Percentiles rank a stretch among this genome's conserved stretches.
Conservation (phyloP, 2,329 filamentous ascomycete genomes). For the Ascochyta pisi region DNA sequence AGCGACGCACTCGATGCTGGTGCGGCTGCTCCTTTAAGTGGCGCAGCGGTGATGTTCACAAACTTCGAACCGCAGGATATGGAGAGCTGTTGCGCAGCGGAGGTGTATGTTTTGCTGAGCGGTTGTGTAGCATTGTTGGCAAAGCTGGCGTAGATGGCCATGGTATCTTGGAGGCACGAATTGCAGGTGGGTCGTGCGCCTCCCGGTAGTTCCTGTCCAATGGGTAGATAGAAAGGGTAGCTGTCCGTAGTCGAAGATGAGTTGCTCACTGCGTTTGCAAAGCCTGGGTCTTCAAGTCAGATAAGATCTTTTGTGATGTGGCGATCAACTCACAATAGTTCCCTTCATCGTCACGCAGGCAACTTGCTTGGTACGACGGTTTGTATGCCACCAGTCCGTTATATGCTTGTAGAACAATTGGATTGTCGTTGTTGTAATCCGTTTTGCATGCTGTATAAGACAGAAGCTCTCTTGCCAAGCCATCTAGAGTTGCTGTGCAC, state of each 20-base stretch:
- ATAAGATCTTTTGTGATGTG: not conserved
- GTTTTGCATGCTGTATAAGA: constrained; percentile 69
- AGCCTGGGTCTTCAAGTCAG: constrained; percentile 54
- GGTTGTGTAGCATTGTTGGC: constrained; percentile 70
- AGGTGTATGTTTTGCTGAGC: constrained; percentile 71
- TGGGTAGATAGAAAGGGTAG: constrained; percentile 85
- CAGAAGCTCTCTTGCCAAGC: constrained; percentile 71
- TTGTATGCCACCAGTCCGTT: constrained; percentile 78
- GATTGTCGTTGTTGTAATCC: constrained; percentile 73
- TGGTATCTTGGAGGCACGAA: constrained; percentile 77
- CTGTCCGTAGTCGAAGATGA: constrained; percentile 70
- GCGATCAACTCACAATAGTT: constrained; percentile 66
- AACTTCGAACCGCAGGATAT: constrained; percentile 64
- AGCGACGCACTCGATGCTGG: constrained; percentile 30
- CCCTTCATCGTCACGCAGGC: constrained; percentile 71
- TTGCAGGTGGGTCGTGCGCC: constrained; percentile 76
- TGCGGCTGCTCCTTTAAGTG: constrained; percentile 41
- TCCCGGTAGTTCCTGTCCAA: constrained; percentile 74
- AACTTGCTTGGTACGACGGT: constrained; percentile 79
- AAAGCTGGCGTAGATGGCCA: constrained; percentile 78
- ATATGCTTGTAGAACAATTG: constrained; percentile 76
- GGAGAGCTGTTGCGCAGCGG: constrained; percentile 77
- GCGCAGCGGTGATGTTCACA: constrained; percentile 58
- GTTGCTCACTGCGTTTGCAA: constrained; percentile 84
- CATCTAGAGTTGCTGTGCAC: constrained; percentile 71